phyloP scores from a whole-genome alignment of 768 basidiomycete genomes.

The Suillus subluteus region DNA sequence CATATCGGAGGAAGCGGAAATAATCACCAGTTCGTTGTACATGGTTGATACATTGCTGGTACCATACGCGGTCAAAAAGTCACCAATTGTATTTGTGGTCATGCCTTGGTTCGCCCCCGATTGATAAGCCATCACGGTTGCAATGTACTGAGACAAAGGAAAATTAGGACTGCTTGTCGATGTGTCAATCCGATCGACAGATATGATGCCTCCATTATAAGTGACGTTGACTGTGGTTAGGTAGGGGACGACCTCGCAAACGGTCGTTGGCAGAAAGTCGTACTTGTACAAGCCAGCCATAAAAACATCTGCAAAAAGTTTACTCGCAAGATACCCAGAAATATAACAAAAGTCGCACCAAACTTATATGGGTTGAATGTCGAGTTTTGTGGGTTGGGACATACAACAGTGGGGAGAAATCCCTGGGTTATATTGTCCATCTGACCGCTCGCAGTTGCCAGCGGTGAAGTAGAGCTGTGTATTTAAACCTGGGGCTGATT shows the following conservation, averaged over 20 bases:
- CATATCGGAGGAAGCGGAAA: background rate
- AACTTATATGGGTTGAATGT: conserved; percentile 4
- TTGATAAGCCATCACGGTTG: conserved; percentile 7
- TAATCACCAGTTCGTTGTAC: conserved; percentile 1
- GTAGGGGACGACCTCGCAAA: conserved; percentile 19
- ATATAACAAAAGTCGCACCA: background rate
- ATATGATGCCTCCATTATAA: conserved; percentile 13
- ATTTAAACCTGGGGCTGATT: background rate
- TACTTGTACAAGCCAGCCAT: conserved; percentile 18
- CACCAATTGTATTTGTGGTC: conserved; percentile 6
- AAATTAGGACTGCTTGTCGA: background rate
- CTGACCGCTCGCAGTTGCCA: background rate
- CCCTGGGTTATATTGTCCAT: background rate
- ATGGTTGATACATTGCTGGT: conserved; percentile 1
- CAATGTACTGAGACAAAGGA: conserved; percentile 2
- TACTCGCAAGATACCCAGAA: conserved; percentile 9
- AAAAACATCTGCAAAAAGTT: background rate
- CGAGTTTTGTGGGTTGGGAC: background rate
- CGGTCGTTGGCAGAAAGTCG: conserved; percentile 13
- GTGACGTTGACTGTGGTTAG: conserved; percentile 18
- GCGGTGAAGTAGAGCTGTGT: conserved; percentile 1
- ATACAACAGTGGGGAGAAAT: conserved; percentile 13
- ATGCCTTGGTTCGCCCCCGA: conserved; percentile 3
- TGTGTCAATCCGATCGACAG: background rate
- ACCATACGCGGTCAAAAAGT: conserved; percentile 8